Evolutionary conservation across 768 basidiomycete species (phyloP), one percentile per base, ranked within the genome.

Genomic region (Leucocoprinus sp.): DNA sequence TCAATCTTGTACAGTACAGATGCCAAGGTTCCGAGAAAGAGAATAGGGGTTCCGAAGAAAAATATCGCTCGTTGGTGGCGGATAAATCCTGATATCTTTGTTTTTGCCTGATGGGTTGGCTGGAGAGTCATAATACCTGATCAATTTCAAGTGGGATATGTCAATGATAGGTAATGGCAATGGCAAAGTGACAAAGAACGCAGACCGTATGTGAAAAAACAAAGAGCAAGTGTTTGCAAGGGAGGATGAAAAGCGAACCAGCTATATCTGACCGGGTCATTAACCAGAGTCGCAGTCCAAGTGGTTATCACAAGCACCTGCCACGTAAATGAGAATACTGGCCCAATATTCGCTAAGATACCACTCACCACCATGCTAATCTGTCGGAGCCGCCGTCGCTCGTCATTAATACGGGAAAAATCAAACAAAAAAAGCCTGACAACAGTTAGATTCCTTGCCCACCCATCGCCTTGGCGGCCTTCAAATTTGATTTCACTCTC

Each of bases 61-160:
- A 83, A 60, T 53, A 81, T 75, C 11, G 76, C 74, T 21, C 71
- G 57, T 57, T 91, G 84, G 56, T 93, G 90, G 24, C 83, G 72
- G 11, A 66, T 57, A 3, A 92, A 68, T 0, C 85, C 86, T 1
- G 78, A 75, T 7, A 74, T 69, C 61, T 86, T 84, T 31, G 77
- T 75, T 55, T 64, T 69, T 2, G 80, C 78, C 40, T 77, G 75
- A 3, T 78, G 74, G 8, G 84, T 85, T 1, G 82, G 82, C 52
- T 84, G 89, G 8, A 84, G 78, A 18, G 86, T 87, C 54, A 85
- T 56, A 34, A 92, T 76, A 5, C 80, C 87, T 87, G 41, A 14
- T 14, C 4, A 17, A 29, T 2, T 26, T 6, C 9, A 42, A 24
- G 2, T 17, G 26, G 43, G 28, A n/a, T 17, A 11, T 27, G 26